Evolutionary conservation across 345 rosid species (phyloP), one percentile per base, ranked within the genome.

Genomic region (Clausena lansium): DNA sequence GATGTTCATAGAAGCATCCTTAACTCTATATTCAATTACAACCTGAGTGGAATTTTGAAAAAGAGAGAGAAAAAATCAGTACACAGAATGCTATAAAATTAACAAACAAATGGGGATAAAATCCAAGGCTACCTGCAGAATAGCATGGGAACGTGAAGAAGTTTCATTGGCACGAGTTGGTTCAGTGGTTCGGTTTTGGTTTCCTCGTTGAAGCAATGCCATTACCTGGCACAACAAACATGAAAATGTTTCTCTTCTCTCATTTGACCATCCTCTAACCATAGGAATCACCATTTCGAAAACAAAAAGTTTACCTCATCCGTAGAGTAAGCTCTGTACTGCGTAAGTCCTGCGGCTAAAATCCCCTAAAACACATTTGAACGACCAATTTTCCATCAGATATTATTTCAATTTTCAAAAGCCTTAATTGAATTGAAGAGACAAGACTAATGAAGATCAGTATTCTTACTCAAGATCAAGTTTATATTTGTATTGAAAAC

Each of bases 91-190:
- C 22, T 33, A 6, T 14, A 69, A 59, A 35, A 61, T 36, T 28
- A 73, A 24, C n/a, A 25, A 39, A 67, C 14, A 28, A n/a, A 47
- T 6, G 39, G 14, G 25, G 27, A 54, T 55, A 52, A 60, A 27
- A 47, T 74, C 36, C 66, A 35, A 25, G 11, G 35, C 59, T 71
- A 93, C 98, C 97, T 93, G 98, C 83, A 95, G 92, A 87, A 93
- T 95, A 61, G 98, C 98, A 77, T 95, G 98, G 54, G 98, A 95
- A 33, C 98, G 92, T 15, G 98, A 95, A 79, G 98, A 95, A 25
- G 98, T 95, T 82, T 95, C 98, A 81, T 95, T 93, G 60, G 86
- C 93, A 35, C 94, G 93, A 68, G 98, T 95, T 36, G 98, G 97
- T 84, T 95, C 98, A 2, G 98, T 95, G 65, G 98, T 95, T 83